Evolutionary conservation across 2,329 filamentous ascomycete species (phyloP).

Genomic region (Monilinia fructigena): DNA sequence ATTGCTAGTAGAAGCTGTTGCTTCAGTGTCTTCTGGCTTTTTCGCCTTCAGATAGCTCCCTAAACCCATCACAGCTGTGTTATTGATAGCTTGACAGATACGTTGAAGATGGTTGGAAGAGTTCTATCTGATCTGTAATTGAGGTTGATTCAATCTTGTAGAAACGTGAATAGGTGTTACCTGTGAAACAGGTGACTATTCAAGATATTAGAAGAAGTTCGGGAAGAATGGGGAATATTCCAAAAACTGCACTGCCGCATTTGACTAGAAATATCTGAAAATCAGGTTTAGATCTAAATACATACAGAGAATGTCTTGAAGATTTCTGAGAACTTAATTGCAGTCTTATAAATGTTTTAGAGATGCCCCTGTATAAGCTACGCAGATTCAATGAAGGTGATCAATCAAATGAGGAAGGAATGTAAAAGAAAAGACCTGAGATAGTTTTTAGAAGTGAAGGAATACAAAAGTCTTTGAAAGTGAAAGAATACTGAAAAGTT

Average conservation of each 20-base stretch:
- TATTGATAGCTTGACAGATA: constrained; percentile 16
- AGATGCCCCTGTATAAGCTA: background rate
- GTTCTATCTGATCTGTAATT: background rate
- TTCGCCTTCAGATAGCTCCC: constrained; percentile 61
- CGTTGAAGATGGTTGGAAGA: background rate
- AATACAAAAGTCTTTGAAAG: background rate
- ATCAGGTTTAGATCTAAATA: background rate
- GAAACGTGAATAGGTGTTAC: constrained; percentile 7
- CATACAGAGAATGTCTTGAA: constrained; percentile 16
- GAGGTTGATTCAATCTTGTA: background rate
- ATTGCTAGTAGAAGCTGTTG: constrained; percentile 45
- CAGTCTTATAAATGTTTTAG: background rate
- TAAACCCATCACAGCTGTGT: constrained; percentile 54
- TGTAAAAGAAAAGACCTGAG: background rate
- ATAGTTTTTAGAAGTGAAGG: background rate
- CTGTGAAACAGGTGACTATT: constrained; percentile 8
- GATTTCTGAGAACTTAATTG: background rate
- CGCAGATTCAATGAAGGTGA: background rate
- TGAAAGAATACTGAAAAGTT: background rate
- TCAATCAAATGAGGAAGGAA: background rate
- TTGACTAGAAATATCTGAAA: background rate
- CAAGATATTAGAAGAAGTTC: background rate
- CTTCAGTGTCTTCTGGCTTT: constrained; percentile 41
- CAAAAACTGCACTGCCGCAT: background rate
- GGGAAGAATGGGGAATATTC: background rate